These are phyloP conservation scores for Amphibolis antarctica DNA, from an alignment of 106 monocot genomes.

Conservation along the genomic window DNA sequence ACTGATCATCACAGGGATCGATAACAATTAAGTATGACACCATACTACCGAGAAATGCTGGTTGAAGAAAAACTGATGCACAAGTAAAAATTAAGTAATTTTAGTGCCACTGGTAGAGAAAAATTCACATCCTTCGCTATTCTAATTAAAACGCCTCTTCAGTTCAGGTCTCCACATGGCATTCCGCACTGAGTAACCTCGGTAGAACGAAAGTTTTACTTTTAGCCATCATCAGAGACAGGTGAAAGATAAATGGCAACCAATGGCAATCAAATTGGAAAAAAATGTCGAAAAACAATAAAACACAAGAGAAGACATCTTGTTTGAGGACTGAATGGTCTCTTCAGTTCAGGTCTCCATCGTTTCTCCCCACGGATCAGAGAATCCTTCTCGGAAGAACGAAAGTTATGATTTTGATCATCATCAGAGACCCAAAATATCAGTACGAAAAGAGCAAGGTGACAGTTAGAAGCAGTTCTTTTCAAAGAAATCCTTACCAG, in stretches of 20 bases:
- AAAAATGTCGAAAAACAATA: not conserved
- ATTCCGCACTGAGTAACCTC: not conserved
- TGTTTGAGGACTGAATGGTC: not conserved
- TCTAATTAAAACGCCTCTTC: not conserved
- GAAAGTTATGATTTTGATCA: not conserved
- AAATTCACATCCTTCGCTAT: too few species aligned
- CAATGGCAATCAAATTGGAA: not conserved
- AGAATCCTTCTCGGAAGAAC: not conserved
- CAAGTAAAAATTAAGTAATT: not conserved
- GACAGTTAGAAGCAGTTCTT: too few species aligned
- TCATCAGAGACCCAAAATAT: not conserved
- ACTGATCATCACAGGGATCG: not conserved
- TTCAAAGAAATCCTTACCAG: too few species aligned
- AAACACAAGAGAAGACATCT: not conserved
- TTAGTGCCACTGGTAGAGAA: too few species aligned
- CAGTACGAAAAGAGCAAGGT: too few species aligned
- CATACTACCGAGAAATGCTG: not conserved
- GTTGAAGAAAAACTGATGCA: not conserved
- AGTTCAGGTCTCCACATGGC: constrained; percentile 3
- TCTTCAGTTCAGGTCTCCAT: constrained; percentile 6
- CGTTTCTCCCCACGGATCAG: not conserved
- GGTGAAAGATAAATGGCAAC: not conserved
- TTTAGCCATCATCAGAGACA: constrained; percentile 2
- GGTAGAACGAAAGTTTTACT: constrained; percentile 1
- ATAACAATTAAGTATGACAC: not conserved